Evolutionary conservation across 2,329 filamentous ascomycete species (phyloP).

Genomic region (Botrytis squamosa): DNA sequence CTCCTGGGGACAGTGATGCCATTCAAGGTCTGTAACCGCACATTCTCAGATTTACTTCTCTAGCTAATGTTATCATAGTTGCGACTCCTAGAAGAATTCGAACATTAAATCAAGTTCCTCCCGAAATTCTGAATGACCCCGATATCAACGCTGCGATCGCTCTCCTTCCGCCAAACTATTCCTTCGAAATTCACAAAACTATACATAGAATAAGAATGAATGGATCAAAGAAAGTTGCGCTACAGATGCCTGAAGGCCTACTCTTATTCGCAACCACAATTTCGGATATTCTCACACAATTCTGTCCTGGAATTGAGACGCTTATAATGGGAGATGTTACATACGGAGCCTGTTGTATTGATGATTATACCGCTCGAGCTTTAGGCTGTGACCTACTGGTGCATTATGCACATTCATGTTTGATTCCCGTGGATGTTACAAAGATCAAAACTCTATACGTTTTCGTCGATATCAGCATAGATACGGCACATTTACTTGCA

Average conservation of each 20-base stretch:
- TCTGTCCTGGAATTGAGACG: slow-evolving; percentile 88
- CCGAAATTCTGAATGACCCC: slow-evolving; percentile 79
- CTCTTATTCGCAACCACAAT: slow-evolving; percentile 96
- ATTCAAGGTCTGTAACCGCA: slow-evolving; percentile 59
- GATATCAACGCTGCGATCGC: slow-evolving; percentile 85
- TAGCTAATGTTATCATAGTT: slow-evolving; percentile 49
- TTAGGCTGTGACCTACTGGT: slow-evolving; percentile 92
- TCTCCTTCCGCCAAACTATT: slow-evolving; percentile 92
- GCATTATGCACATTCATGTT: slow-evolving; percentile 94
- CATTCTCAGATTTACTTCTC: background rate
- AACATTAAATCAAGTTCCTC: slow-evolving; percentile 86
- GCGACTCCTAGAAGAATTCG: slow-evolving; percentile 70
- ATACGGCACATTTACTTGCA: slow-evolving; percentile 80
- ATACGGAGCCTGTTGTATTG: slow-evolving; percentile 97
- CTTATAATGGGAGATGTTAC: slow-evolving; percentile 99
- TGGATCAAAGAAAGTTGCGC: slow-evolving; percentile 75
- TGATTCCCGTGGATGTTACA: slow-evolving; percentile 94
- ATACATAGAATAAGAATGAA: slow-evolving; percentile 87
- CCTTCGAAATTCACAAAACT: slow-evolving; percentile 97
- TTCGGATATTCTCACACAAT: slow-evolving; percentile 91
- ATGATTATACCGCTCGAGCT: slow-evolving; percentile 94
- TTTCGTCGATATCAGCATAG: slow-evolving; percentile 97
- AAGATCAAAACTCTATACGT: slow-evolving; percentile 97
- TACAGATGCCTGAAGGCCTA: slow-evolving; percentile 97
- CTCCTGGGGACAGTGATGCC: slow-evolving; percentile 58